phyloP scores from a whole-genome alignment of 495 filamentous ascomycete species.

The Aspergillus haitiensis region DNA sequence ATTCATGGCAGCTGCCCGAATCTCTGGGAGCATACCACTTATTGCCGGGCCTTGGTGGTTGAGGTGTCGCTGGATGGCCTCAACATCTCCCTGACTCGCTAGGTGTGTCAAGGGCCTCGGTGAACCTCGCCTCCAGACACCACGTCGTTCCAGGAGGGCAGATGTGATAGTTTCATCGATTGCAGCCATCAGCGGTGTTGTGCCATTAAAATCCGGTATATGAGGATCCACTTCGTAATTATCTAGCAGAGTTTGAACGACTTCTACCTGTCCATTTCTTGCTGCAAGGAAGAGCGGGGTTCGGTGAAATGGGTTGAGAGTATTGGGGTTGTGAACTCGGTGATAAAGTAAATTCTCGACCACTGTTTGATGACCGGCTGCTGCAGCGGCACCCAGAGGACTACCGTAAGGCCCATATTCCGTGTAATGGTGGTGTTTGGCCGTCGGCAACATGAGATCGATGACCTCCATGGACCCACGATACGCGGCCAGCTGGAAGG shows the following conservation, averaged over 20 bases:
- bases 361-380: not conserved
- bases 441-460: not conserved
- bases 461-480: not conserved
- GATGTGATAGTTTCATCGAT: not conserved
- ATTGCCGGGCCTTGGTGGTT: not conserved
- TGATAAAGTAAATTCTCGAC: not conserved
- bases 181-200: not conserved
- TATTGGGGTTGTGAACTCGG: not conserved
- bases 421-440: not conserved
- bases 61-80: not conserved
- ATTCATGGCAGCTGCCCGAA: not conserved
- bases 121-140: not conserved
- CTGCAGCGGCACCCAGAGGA: not conserved
- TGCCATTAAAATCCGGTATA: not conserved
- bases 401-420: not conserved
- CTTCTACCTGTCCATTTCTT: not conserved
- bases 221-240: not conserved
- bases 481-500: not conserved
- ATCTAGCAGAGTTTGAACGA: not conserved
- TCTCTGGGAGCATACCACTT: not conserved
- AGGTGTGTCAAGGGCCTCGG: not conserved
- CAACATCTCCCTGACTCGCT: not conserved
- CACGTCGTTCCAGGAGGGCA: not conserved
- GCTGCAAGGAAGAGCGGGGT: not conserved
- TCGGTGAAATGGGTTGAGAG: not conserved